These are phyloP conservation scores for Loxodes magnus DNA, from an alignment of 73 alveolate genomes.

Conservation along the genomic window DNA sequence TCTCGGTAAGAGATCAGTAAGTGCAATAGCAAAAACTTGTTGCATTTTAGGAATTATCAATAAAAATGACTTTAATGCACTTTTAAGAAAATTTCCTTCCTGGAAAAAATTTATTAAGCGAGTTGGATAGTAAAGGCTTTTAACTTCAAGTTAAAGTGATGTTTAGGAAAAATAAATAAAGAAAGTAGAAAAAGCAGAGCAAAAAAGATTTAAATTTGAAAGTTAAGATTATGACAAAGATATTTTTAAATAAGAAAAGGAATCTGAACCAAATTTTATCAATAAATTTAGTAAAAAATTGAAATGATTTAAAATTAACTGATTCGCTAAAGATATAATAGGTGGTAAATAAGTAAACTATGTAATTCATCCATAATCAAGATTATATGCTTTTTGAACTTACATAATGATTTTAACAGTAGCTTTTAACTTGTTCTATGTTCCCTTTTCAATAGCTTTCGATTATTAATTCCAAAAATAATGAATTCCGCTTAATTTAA, in stretches of 20 bases:
- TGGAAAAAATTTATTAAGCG: constrained; percentile 28
- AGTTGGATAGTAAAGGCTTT: constrained; percentile 27
- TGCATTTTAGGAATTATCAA: constrained; percentile 22
- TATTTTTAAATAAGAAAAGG: too few relatives aligned
- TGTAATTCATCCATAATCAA: not conserved
- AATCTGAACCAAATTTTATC: too few relatives aligned
- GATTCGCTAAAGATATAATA: too few relatives aligned
- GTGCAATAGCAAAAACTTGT: constrained; percentile 24
- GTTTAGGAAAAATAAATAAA: too few relatives aligned
- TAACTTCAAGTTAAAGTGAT: constrained; percentile 37
- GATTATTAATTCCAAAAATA: constrained; percentile 17
- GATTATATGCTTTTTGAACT: constrained; percentile 18
- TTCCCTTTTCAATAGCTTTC: constrained; percentile 39
- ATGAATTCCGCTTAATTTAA: too few relatives aligned
- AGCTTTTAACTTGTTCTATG: constrained; percentile 20
- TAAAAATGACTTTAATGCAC: constrained; percentile 12
- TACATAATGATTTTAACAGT: not conserved
- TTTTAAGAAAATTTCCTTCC: constrained; percentile 23
- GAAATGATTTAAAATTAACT: too few relatives aligned
- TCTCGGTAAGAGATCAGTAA: constrained; percentile 23
- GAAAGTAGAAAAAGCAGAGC: too few relatives aligned
- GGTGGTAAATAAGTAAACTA: not conserved
- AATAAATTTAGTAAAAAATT: too few relatives aligned
- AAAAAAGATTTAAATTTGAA: too few relatives aligned
- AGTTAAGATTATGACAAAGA: too few relatives aligned